Evolutionary conservation across 805 yeast genomes (phyloP).

Genomic region (Pichia gijzeniarum): DNA sequence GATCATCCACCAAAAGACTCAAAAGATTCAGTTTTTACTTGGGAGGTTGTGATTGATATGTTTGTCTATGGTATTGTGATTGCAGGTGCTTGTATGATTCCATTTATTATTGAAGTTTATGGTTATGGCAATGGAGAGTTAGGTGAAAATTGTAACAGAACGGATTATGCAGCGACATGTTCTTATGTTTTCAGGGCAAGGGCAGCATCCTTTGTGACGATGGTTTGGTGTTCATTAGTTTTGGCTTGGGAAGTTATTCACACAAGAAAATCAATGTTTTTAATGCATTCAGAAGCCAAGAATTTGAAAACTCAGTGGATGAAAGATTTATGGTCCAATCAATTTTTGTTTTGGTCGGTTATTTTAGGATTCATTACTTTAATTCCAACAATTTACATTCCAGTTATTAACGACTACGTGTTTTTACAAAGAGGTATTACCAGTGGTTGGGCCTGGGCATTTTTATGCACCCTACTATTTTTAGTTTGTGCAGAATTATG

Average conservation of each 20-base stretch:
- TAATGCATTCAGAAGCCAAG: conserved; percentile 60
- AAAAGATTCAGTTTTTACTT: conserved; percentile 51
- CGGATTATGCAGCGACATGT: conserved; percentile 41
- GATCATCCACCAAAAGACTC: conserved; percentile 56
- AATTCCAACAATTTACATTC: conserved; percentile 81
- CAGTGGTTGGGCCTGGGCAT: conserved; percentile 75
- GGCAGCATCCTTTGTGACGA: conserved; percentile 68
- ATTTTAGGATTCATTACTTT: conserved; percentile 61
- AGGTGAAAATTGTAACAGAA: conserved; percentile 56
- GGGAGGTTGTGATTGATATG: conserved; percentile 65
- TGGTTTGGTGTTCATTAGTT: conserved; percentile 82
- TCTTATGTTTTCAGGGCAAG: conserved; percentile 64
- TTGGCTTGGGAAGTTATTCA: conserved; percentile 84
- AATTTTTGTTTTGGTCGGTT: conserved; percentile 78
- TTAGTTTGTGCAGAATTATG: conserved; percentile 57
- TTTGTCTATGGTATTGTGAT: conserved; percentile 64
- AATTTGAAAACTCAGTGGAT: conserved; percentile 55
- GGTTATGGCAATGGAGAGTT: conserved; percentile 60
- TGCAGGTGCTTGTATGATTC: conserved; percentile 63
- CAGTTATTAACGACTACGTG: conserved; percentile 75
- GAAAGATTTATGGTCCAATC: conserved; percentile 64
- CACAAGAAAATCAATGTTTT: conserved; percentile 60
- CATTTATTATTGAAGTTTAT: conserved; percentile 61
- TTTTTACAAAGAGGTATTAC: conserved; percentile 67
- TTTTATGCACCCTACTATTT: conserved; percentile 53